phyloP scores from a whole-genome alignment of 2,329 filamentous ascomycete genomes.

The Verticillium nonalfalfae region DNA sequence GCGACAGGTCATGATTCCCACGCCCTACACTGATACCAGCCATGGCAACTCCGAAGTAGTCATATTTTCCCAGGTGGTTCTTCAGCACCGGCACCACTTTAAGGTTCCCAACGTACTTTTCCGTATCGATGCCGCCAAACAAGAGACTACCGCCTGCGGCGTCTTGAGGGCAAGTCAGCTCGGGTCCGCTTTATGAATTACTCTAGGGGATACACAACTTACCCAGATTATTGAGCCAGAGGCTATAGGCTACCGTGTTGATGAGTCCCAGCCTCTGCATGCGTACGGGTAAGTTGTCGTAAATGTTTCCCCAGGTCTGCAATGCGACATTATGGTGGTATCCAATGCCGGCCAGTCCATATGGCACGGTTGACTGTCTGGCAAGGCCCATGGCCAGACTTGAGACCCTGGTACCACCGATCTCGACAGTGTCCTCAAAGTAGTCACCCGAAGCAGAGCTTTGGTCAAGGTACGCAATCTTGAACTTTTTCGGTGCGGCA shows the following conservation, averaged over 20 bases:
- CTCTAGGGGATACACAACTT: slow-evolving; percentile 1
- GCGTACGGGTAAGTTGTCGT: slow-evolving; percentile 57
- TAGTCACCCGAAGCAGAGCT: slow-evolving; percentile 74
- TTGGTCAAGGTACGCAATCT: slow-evolving; percentile 81
- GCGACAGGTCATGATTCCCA: neutral
- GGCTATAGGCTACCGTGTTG: slow-evolving; percentile 61
- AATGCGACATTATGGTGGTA: slow-evolving; percentile 49
- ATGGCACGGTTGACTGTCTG: slow-evolving; percentile 43
- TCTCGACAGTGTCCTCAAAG: slow-evolving; percentile 50
- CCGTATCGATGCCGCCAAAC: slow-evolving; percentile 75
- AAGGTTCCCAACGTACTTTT: slow-evolving; percentile 62
- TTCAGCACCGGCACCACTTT: slow-evolving; percentile 51
- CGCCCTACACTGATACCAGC: slow-evolving; percentile 16
- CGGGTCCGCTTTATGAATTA: neutral
- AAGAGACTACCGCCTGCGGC: slow-evolving; percentile 64
- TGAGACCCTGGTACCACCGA: slow-evolving; percentile 43
- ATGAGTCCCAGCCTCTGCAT: slow-evolving; percentile 59
- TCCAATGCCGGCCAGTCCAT: slow-evolving; percentile 55
- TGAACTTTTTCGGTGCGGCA: slow-evolving; percentile 43
- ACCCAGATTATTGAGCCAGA: slow-evolving; percentile 57
- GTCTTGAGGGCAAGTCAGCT: slow-evolving; percentile 20
- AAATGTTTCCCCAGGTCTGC: slow-evolving; percentile 23
- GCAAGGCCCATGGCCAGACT: slow-evolving; percentile 56
- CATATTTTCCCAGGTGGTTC: slow-evolving; percentile 28
- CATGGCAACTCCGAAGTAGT: slow-evolving; percentile 41